A percentile compares a stretch with the other conserved stretches of the same genome.
These are phyloP conservation scores for Salvia sclarea DNA, from an alignment of 305 asterid genomes.

Conservation along the genomic window DNA sequence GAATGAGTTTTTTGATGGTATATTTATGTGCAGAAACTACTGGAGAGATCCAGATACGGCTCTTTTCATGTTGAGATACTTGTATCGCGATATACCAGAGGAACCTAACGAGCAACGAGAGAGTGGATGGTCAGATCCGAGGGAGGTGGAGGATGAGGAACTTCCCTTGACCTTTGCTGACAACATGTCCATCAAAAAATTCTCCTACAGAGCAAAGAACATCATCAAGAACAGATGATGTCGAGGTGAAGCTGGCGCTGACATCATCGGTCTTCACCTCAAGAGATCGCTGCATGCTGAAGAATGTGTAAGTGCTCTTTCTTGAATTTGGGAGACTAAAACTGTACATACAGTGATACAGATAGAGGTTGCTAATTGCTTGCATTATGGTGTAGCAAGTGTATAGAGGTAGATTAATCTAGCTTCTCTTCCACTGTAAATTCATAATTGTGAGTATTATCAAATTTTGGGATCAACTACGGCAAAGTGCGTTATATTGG, in stretches of 20 bases:
- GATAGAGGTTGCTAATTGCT: neutral
- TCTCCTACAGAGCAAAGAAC: constrained; percentile 56
- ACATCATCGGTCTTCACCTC: neutral
- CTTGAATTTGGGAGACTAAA: neutral
- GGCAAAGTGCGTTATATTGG: too few relatives aligned
- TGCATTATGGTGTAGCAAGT: neutral
- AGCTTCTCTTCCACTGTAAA: neutral
- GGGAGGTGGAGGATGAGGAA: constrained; percentile 66
- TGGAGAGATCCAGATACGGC: constrained; percentile 96
- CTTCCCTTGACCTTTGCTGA: constrained; percentile 85
- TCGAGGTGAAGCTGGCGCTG: neutral
- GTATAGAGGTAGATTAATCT: constrained; percentile 12
- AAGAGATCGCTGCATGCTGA: neutral
- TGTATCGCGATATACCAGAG: constrained; percentile 80
- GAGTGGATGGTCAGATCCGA: constrained; percentile 59
- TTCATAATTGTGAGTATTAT: neutral
- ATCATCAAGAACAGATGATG: constrained; percentile 31
- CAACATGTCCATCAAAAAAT: constrained; percentile 47
- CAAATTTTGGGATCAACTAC: neutral
- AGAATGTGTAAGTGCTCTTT: neutral
- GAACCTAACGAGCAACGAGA: constrained; percentile 48
- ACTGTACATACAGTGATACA: neutral
- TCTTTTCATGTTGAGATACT: constrained; percentile 85
- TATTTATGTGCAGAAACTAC: constrained; percentile 62
- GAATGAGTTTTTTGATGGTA: neutral